Conservation (phyloP, 257 asterid genomes). For the Ajuga chamaepitys region DNA sequence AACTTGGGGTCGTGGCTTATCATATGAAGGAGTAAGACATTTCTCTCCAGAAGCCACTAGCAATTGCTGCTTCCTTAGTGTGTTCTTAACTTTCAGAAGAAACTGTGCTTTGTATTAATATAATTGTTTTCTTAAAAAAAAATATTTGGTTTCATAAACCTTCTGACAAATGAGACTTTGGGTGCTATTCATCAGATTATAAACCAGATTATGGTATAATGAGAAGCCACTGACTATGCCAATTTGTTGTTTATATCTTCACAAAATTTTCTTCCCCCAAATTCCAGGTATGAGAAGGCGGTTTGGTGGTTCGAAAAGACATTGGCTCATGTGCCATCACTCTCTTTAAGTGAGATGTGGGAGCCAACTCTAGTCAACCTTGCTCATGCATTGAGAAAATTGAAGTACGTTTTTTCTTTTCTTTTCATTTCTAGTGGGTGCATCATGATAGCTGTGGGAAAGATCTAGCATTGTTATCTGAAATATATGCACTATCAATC, state of each 20-base stretch:
- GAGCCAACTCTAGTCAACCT: constrained; percentile 95
- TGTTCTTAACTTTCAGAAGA: neutral
- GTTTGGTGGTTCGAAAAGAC: constrained; percentile 94
- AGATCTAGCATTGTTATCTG: neutral
- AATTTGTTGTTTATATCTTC: neutral
- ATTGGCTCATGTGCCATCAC: constrained; percentile 74
- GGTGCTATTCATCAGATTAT: neutral
- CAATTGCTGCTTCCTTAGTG: neutral
- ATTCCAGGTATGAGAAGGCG: constrained; percentile 71
- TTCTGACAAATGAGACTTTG: neutral
- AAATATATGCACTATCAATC: neutral
- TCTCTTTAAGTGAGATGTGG: constrained; percentile 86
- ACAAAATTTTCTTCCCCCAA: constrained; percentile 11
- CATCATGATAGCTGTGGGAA: neutral
- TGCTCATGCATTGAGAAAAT: constrained; percentile 91
- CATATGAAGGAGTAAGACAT: constrained; percentile 93
- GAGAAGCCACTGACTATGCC: neutral
- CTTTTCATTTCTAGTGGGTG: neutral
- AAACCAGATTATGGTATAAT: neutral
- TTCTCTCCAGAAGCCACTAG: constrained; percentile 9
- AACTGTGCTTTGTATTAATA: neutral
- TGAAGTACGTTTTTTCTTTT: constrained; percentile 40
- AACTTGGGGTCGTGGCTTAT: constrained; percentile 96
- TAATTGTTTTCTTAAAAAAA: neutral
- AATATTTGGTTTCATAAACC: neutral